phyloP scores from a whole-genome alignment of 176 grass and related monocot species.

The Raddia distichophylla region DNA sequence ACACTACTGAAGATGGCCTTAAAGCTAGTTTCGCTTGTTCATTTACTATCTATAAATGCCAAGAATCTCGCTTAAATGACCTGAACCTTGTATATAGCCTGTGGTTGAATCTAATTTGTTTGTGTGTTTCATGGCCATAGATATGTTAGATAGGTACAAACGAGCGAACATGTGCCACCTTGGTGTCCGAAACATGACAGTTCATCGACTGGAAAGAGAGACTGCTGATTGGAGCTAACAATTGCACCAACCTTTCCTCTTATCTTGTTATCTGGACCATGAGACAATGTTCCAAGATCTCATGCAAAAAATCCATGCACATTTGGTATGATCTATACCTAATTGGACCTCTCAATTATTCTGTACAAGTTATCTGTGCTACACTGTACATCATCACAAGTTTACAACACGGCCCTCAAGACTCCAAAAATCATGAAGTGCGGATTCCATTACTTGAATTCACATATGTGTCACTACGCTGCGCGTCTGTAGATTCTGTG shows the following conservation, averaged over 20 bases:
- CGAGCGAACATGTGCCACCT: background rate
- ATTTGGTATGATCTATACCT: slow-evolving; percentile 7
- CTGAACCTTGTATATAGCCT: no score
- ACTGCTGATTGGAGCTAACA: background rate
- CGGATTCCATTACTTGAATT: slow-evolving; percentile 39
- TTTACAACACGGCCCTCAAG: background rate
- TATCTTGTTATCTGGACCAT: background rate
- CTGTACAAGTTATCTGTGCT: slow-evolving; percentile 29
- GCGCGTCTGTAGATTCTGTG: slow-evolving; percentile 34
- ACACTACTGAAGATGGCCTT: no score
- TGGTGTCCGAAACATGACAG: background rate
- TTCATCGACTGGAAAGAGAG: background rate
- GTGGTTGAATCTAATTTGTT: no score
- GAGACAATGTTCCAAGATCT: background rate
- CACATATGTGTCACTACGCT: slow-evolving; percentile 9
- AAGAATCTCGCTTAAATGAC: no score
- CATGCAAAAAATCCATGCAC: slow-evolving; percentile 30
- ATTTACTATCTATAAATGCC: no score
- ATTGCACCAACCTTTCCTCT: background rate
- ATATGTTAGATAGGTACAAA: background rate
- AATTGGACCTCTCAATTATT: slow-evolving; percentile 13
- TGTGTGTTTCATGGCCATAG: background rate
- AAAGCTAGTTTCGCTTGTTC: no score
- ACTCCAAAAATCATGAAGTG: slow-evolving; percentile 34
- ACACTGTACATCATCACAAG: slow-evolving; percentile 17